Base-by-base conservation (phyloP, 192 early-diverging fungal genomes). In the Allomyces macrogynus region DNA sequence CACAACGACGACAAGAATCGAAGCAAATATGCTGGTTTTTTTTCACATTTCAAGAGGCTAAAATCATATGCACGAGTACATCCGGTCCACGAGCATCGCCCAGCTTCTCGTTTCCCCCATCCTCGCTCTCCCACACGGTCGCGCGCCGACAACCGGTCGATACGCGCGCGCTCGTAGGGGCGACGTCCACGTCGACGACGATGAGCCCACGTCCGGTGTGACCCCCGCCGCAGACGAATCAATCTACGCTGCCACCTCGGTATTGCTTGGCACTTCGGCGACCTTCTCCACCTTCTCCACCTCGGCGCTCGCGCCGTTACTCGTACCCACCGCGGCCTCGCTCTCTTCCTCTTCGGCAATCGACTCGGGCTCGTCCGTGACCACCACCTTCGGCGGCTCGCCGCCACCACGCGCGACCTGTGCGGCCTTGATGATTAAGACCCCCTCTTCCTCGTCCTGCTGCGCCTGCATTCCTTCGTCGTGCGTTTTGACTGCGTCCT, bases 71-170 rank as follows among this genome's bases (percentile, higher is more conserved):
- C 32, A 40, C 32, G 32, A 40, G 32, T 40, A 40, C 32, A 40
- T 8, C 32, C 32, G 32, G 32, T 40, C 7, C 32, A 40, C 32
- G 32, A 40, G 32, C 32, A 40, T 40, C 32, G 32, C 32, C 32
- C 32, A 40, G 81, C 67, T 96, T 80, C 82, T 96, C 92, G 60
- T 77, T 70, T 62, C 87, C 89, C 43, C 8, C 75, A 0, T n/a
- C 14, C 42, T 57, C 49, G 16, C 49, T 16, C 20, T 57, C 44
- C 12, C 49, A n/a, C 20, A 20, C 49, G 44, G 12, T 57, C 49
- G 49, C 16, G 16, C 12, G 20, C 49, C 49, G 20, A 57, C 12
- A 57, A 57, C 12, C 12, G 12, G 20, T 57, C 16, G 20, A 14
- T 20, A 20, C 20, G 12, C 20, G 16, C 49, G 49, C 12, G 2